These are phyloP conservation scores for Golubevia pallescens DNA, from an alignment of 1,284 basidiomycete species.

Conservation along the genomic window DNA sequence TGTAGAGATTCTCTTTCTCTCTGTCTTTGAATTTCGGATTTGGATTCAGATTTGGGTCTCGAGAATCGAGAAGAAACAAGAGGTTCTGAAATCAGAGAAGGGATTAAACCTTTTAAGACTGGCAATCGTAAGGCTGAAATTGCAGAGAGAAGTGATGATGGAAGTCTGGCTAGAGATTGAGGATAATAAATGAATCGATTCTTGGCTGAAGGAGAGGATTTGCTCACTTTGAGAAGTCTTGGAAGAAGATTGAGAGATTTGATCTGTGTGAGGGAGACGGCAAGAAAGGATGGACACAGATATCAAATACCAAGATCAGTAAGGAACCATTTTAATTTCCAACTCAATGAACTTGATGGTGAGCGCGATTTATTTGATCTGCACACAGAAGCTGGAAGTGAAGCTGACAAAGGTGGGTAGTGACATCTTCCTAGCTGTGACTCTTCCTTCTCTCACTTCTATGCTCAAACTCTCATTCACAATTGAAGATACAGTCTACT, in stretches of 20 bases:
- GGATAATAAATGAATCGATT: conserved; percentile 77
- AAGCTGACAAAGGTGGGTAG: too few species aligned
- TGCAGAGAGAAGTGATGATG: conserved; percentile 67
- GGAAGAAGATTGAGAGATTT: conserved; percentile 73
- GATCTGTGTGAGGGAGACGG: conserved; percentile 69
- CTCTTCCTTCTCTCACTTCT: too few species aligned
- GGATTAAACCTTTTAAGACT: conserved; percentile 34
- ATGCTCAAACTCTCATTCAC: too few species aligned
- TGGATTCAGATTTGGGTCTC: conserved; percentile 59
- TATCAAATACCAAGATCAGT: neutral
- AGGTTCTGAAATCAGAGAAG: conserved; percentile 68
- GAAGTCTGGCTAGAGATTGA: conserved; percentile 68
- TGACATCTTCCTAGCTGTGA: too few species aligned
- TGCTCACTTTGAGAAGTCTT: conserved; percentile 73
- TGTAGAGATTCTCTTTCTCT: conserved; percentile 21
- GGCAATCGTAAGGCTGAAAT: conserved; percentile 32
- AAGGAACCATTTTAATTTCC: neutral
- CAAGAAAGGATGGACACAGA: neutral
- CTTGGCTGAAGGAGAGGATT: conserved; percentile 74
- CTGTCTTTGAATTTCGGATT: conserved; percentile 51
- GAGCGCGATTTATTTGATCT: too few species aligned
- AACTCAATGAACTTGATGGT: too few species aligned
- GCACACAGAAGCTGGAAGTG: too few species aligned
- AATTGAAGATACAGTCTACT: conserved; percentile 57
- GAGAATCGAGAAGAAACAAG: conserved; percentile 70